Evolutionary conservation across 768 basidiomycete species (phyloP).

Genomic region (Auriscalpium vulgare): DNA sequence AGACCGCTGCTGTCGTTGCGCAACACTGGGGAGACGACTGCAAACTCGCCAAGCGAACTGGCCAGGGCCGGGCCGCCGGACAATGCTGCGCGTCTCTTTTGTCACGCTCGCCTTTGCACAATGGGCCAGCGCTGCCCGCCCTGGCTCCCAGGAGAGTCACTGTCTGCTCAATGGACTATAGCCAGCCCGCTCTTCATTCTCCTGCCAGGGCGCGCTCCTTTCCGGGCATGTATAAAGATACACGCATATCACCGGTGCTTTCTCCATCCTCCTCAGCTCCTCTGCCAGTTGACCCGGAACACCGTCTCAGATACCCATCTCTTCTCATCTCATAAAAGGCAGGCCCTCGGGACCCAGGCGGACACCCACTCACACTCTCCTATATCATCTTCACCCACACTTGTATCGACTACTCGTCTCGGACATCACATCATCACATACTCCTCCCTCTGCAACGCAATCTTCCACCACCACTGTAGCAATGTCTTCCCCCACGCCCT

Average conservation of each 20-base stretch:
- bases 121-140: conserved; percentile 1
- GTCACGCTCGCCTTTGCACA: conserved; percentile 4
- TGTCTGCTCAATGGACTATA: neutral
- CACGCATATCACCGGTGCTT: neutral
- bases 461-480: neutral
- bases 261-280: neutral
- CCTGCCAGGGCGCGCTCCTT: neutral
- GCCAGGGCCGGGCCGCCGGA: neutral
- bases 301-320: conserved; percentile 3
- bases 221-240: conserved; percentile 8
- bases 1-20: neutral
- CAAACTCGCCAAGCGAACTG: neutral
- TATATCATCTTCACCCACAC: neutral
- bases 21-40: neutral
- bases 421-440: neutral
- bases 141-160: neutral
- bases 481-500: conserved; percentile 5
- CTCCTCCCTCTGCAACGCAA: neutral
- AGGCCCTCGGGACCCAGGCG: conserved; percentile 24
- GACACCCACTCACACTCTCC: conserved; percentile 5
- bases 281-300: neutral
- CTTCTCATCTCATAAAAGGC: conserved; percentile 17
- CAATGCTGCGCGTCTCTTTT: conserved; percentile 8
- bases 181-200: neutral
- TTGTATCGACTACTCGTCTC: neutral